These are phyloP conservation scores for Cryptococcus deneoformans DNA, from an alignment of 1,284 basidiomycete species.

Conservation along the genomic window DNA sequence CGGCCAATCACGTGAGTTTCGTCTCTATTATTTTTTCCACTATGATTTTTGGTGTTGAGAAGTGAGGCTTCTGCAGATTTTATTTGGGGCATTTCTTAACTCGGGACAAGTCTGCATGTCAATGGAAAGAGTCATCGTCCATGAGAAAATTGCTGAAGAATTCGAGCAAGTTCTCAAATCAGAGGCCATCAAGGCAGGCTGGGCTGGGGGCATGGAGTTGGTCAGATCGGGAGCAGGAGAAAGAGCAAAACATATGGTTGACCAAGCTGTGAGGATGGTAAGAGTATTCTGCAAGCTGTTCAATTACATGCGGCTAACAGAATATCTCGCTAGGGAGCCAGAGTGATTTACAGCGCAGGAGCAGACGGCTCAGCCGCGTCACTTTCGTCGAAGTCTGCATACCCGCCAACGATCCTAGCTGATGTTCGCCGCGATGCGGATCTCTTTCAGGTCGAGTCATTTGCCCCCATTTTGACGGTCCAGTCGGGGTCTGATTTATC, in stretches of 20 bases:
- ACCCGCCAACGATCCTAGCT: conserved; percentile 25
- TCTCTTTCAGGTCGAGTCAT: conserved; percentile 26
- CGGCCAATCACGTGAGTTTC: conserved; percentile 49
- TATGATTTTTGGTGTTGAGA: background rate
- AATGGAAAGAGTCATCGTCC: conserved; percentile 64
- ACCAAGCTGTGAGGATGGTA: conserved; percentile 28
- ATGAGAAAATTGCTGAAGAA: conserved; percentile 40
- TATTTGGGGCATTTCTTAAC: conserved; percentile 60
- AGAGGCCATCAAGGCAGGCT: conserved; percentile 4
- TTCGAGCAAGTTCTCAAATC: conserved; percentile 23
- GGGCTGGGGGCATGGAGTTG: conserved; percentile 23
- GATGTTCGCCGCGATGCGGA: conserved; percentile 8
- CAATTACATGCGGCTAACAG: background rate
- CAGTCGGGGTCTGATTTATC: conserved; percentile 16
- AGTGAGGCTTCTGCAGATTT: conserved; percentile 47
- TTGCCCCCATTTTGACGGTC: conserved; percentile 32
- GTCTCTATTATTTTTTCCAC: background rate
- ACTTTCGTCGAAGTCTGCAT: conserved; percentile 5
- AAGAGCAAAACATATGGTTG: conserved; percentile 21
- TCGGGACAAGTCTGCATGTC: conserved; percentile 71
- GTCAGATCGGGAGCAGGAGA: conserved; percentile 19
- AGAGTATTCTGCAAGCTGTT: conserved; percentile 3
- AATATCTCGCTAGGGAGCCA: background rate
- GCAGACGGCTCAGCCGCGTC: conserved; percentile 9
- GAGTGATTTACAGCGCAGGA: conserved; percentile 11